These are phyloP conservation scores for Yarrowia sp. DNA, from an alignment of 805 yeast genomes.

Conservation along the genomic window DNA sequence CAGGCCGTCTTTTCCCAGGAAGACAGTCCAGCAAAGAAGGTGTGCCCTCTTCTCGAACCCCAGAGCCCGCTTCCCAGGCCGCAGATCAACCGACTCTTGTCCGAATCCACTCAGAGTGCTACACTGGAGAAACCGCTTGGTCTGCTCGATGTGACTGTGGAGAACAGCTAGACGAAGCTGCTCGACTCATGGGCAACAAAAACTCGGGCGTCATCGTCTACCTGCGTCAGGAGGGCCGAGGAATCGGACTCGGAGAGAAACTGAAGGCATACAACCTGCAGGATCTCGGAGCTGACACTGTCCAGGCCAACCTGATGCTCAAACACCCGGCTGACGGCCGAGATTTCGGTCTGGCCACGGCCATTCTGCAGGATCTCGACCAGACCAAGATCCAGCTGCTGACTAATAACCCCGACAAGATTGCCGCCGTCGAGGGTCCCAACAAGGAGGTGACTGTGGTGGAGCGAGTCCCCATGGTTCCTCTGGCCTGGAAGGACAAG, in stretches of 20 bases:
- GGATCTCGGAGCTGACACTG: constrained; percentile 98
- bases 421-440: constrained; percentile 91
- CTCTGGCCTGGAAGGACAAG: constrained; percentile 82
- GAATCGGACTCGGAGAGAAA: constrained; percentile 98
- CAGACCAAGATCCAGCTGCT: constrained; percentile 72
- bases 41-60: constrained; percentile 38
- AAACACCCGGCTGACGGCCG: constrained; percentile 99
- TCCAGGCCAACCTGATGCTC: constrained; percentile 88
- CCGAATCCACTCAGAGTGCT: constrained; percentile 95
- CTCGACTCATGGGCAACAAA: constrained; percentile 82
- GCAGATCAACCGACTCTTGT: constrained; percentile 56
- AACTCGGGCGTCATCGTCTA: constrained; percentile 96
- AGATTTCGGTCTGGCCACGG: constrained; percentile 90
- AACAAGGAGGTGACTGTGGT: constrained; percentile 74
- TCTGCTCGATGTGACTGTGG: constrained; percentile 99
- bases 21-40: constrained; percentile 59
- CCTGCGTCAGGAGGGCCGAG: constrained; percentile 97
- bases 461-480: constrained; percentile 96
- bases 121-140: constrained; percentile 99
- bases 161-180: constrained; percentile 98
- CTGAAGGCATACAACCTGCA: constrained; percentile 95
- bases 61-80: constrained; percentile 31
- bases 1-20: constrained; percentile 90
- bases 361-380: constrained; percentile 85
- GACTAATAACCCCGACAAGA: constrained; percentile 96